Base-by-base conservation (phyloP, 257 asterid genomes). In the Phtheirospermum japonicum region DNA sequence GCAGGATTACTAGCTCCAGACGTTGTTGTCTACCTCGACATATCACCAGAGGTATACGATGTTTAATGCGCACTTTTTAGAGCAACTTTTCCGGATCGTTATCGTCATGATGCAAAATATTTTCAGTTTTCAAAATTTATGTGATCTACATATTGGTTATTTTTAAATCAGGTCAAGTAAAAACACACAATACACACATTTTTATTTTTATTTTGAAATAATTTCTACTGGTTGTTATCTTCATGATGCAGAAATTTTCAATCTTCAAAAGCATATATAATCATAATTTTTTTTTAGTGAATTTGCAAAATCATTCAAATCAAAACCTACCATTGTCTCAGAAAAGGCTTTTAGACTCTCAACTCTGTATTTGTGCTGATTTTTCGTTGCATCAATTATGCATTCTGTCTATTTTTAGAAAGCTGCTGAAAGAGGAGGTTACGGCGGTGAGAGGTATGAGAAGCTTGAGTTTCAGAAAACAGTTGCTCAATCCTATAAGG, bases 381-480 rank as follows among this genome's bases (percentile, higher is more conserved):
- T 20, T 42, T 33, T 61, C 43, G 7, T 45, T 61, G 69, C 59
- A n/a, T 31, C 42, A 61, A 53, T 32, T 45, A 45, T 17, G 28
- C 18, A 4, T 18, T 49, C 31, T 49, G 17, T 49, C 31, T 49
- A 49, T 57, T 66, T 68, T 39, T 63, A 89, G 96, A 77, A 84
- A 75, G 99, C 99, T 66, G 88, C 97, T 20, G 94, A 87, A 78
- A 79, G 99, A 77, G 99, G 95, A 66, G 96, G 96, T 42, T 93
- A 93, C 67, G 97, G 99, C 28, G 95, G 80, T 7, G 97, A 93
- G 79, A 77, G 97, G 77, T 93, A 93, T 19, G 99, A 93, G 80
- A 83, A 87, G 76, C 88, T 87, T 16, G 99, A 93, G 79, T 93
- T 93, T 84, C 99, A 93, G 75, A 78, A 79, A 68, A 80, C 71